Base-by-base conservation (phyloP, 164 flowering plant genomes). In the Dillenia turbinata region DNA sequence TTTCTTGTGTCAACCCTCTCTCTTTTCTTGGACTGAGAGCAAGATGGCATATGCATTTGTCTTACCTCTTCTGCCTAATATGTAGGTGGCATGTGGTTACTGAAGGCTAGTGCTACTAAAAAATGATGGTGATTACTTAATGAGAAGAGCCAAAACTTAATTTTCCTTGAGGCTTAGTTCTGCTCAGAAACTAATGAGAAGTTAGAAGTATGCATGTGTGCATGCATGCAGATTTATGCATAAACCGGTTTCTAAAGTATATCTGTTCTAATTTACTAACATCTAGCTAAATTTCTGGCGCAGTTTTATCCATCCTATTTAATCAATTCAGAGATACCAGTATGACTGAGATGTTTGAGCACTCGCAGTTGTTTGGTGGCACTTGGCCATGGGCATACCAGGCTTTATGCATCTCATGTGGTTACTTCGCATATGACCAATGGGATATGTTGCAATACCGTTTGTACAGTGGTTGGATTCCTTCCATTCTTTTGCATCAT, bases 361-460 rank as follows among this genome's bases (percentile, higher is more conserved):
- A 94, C 64, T 73, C 84, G 13, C 86, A 87, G 70, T 73, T 91
- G 69, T 72, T 89, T 73, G 82, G 78, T 17, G 77, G 64, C 55
- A 78, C 84, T 15, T 94, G 97, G 97, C 74, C 81, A 1, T 86
- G 87, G 74, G 92, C 96, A 52, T 87, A 85, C 65, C 62, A 79
- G 7, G 92, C 92, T 19, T 73, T 94, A 69, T 87, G 95, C 72
- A 86, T 94, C 75, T 94, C 97, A 26, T 86, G 86, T 67, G 98
- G 98, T 53, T 94, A 91, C 76, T 94, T 94, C 68, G 98, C 97
- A 13, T 91, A 94, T 75, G 97, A 91, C 72, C 98, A 94, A 59
- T 84, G 75, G 95, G 96, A 94, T 73, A 91, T 91, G 97, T 78
- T 94, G 52, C 83, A 59, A 1, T 78, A 85, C 67, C 78, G 81